A percentile compares a stretch with the other conserved stretches of the same genome.
These are phyloP conservation scores for Gentiana dahurica DNA, from an alignment of 257 asterid genomes.

Conservation along the genomic window DNA sequence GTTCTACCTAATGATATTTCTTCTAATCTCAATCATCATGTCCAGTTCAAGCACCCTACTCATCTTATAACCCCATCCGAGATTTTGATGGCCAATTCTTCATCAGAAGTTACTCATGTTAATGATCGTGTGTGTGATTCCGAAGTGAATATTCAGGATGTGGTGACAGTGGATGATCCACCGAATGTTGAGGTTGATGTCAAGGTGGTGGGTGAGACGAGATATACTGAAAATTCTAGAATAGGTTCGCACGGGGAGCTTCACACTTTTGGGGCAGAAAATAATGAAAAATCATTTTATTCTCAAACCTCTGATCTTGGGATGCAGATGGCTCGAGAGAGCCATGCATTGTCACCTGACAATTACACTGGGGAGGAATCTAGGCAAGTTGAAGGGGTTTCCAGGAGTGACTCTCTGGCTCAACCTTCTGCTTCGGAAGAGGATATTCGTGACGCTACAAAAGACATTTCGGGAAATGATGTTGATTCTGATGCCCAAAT, in stretches of 20 bases:
- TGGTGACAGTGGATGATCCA: slow-evolving; percentile 37
- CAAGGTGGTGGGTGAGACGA: slow-evolving; percentile 65
- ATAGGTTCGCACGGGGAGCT: slow-evolving; percentile 44
- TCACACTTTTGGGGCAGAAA: slow-evolving; percentile 44
- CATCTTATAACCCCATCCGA: slow-evolving; percentile 96
- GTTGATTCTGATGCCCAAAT: slow-evolving; percentile 28
- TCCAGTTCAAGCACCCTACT: slow-evolving; percentile 91
- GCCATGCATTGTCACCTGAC: slow-evolving; percentile 53
- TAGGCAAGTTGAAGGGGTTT: slow-evolving; percentile 43
- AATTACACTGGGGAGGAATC: slow-evolving; percentile 47
- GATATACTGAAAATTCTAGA: slow-evolving; percentile 41
- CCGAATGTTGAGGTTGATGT: slow-evolving; percentile 67
- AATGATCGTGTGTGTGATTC: slow-evolving; percentile 48
- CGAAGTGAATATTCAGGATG: slow-evolving; percentile 61
- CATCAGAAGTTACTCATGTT: slow-evolving; percentile 52
- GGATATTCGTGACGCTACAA: slow-evolving; percentile 36
- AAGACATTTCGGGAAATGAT: slow-evolving; percentile 35
- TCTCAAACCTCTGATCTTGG: slow-evolving; percentile 90
- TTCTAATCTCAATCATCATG: slow-evolving; percentile 30
- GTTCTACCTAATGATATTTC: slow-evolving; percentile 52
- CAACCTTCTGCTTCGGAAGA: slow-evolving; percentile 37
- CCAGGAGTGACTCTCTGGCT: slow-evolving; percentile 29
- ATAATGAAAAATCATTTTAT: slow-evolving; percentile 61
- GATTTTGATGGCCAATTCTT: slow-evolving; percentile 72
- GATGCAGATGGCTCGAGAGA: slow-evolving; percentile 72